Evolutionary conservation across 352 stramenopile species (phyloP).

Genomic region (Globisporangium emineosum): DNA sequence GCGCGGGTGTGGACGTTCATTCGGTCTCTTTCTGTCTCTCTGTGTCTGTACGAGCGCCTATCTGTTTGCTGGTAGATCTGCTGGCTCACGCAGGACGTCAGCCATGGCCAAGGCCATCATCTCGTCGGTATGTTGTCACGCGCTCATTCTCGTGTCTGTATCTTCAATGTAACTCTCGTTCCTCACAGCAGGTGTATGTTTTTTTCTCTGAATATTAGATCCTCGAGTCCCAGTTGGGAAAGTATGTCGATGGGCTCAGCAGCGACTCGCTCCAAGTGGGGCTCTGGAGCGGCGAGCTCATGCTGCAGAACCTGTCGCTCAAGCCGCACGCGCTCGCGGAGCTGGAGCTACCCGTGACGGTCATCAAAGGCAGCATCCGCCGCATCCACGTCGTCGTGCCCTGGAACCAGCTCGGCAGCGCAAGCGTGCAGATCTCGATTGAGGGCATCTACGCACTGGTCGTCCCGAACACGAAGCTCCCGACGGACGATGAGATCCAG

Average conservation of each 20-base stretch:
- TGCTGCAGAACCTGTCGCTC: constrained; percentile 64
- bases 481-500: constrained; percentile 43
- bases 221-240: constrained; percentile 75
- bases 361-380: constrained; percentile 53
- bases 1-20: too few relatives aligned
- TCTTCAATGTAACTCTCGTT: background rate
- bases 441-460: constrained; percentile 74
- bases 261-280: constrained; percentile 81
- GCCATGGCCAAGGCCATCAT: constrained; percentile 22
- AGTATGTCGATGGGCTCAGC: constrained; percentile 76
- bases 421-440: constrained; percentile 72
- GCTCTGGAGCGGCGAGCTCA: constrained; percentile 80
- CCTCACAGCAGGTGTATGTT: background rate
- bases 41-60: background rate
- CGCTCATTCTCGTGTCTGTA: background rate
- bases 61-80: background rate
- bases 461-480: constrained; percentile 53
- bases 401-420: constrained; percentile 81
- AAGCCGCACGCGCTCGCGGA: constrained; percentile 80
- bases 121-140: constrained; percentile 14
- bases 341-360: constrained; percentile 64
- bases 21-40: too few relatives aligned
- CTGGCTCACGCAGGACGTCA: background rate
- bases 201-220: constrained; percentile 27
- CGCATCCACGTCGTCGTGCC: constrained; percentile 78